These are phyloP conservation scores for Candida caryicola DNA, from an alignment of 805 yeast genomes.

Conservation along the genomic window DNA sequence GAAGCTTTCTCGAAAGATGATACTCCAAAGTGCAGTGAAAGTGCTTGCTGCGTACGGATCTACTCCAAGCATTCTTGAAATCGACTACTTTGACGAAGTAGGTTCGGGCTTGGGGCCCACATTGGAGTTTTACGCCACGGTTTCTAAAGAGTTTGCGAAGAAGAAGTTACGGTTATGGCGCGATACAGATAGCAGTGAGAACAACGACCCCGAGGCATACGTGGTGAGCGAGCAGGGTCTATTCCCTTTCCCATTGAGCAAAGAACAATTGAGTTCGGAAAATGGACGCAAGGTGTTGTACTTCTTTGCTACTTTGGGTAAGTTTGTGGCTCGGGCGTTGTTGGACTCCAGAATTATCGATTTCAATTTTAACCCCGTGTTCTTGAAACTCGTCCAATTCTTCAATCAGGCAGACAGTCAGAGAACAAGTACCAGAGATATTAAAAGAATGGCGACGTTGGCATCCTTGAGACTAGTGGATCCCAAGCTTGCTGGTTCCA, in stretches of 20 bases:
- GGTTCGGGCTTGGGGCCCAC: conserved; percentile 99
- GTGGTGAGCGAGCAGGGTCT: conserved; percentile 51
- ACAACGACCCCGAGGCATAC: conserved; percentile 29
- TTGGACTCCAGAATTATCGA: conserved; percentile 88
- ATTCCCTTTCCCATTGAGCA: conserved; percentile 66
- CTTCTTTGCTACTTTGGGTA: conserved; percentile 69
- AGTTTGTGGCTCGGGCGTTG: conserved; percentile 80
- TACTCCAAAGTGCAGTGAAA: conserved; percentile 75
- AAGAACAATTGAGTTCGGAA: conserved; percentile 19
- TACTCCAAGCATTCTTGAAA: conserved; percentile 77
- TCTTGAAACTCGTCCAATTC: conserved; percentile 58
- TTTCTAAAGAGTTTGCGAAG: conserved; percentile 69
- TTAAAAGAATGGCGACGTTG: conserved; percentile 27
- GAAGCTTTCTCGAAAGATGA: conserved; percentile 64
- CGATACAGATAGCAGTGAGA: conserved; percentile 10
- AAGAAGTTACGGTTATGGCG: conserved; percentile 70
- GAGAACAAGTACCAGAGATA: conserved; percentile 6
- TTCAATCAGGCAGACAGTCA: conserved; percentile 18
- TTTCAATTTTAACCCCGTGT: conserved; percentile 67
- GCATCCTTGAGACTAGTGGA: conserved; percentile 53
- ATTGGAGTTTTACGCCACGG: conserved; percentile 81
- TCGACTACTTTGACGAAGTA: conserved; percentile 84
- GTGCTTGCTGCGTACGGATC: conserved; percentile 74
- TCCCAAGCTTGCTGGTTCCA: conserved; percentile 53
- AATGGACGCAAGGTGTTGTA: conserved; percentile 44